Evolutionary conservation across 23 red algal species (phyloP).

Genomic region (Cyanidium caldarium): DNA sequence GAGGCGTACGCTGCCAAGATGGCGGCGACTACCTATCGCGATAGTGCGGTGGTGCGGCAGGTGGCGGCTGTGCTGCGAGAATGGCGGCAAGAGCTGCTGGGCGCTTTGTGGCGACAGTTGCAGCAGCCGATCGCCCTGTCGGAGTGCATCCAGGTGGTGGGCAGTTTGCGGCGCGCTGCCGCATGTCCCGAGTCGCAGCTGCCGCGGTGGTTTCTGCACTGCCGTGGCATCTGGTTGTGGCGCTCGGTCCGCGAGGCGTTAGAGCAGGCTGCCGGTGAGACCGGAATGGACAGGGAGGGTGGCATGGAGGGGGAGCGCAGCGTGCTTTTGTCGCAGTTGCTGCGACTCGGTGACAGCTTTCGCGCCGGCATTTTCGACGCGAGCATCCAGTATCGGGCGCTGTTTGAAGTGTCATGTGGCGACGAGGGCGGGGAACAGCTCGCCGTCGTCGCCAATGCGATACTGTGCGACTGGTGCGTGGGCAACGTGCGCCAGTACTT

Average conservation of each 20-base stretch:
- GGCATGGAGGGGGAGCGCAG: no score
- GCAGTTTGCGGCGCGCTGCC: background rate
- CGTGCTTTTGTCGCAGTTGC: constrained; percentile 11
- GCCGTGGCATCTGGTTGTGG: background rate
- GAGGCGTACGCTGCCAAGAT: constrained; percentile 28
- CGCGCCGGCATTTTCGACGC: constrained; percentile 61
- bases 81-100: no score
- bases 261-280: no score
- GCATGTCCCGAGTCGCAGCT: background rate
- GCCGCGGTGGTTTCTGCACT: background rate
- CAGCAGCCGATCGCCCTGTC: background rate
- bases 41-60: no score
- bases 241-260: background rate
- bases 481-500: background rate
- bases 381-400: constrained; percentile 69
- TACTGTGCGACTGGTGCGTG: constrained; percentile 39
- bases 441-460: constrained; percentile 1
- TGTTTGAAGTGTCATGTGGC: no score
- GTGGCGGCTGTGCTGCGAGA: no score
- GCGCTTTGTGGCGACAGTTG: no score
- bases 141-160: background rate
- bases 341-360: constrained; percentile 47
- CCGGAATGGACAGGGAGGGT: no score
- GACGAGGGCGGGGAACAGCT: constrained; percentile 21
- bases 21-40: no score